A percentile compares a stretch with the other conserved stretches of the same genome.
Conservation (phyloP, 192 early-diverging fungal genomes). For the Chytriomyces sp. region DNA sequence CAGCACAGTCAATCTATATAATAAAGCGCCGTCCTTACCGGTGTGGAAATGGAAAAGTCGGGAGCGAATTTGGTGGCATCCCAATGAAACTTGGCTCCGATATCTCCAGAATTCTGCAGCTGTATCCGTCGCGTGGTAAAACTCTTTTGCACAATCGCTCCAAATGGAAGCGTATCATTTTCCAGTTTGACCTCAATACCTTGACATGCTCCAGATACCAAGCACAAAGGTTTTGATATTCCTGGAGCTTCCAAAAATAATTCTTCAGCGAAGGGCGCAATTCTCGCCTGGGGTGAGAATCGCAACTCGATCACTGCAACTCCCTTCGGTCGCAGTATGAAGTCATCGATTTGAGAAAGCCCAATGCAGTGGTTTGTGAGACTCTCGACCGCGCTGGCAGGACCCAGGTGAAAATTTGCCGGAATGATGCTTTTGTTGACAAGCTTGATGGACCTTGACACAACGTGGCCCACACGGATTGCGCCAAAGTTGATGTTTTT, state of each 20-base stretch:
- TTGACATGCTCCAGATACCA: conserved; percentile 60
- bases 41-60: conserved; percentile 63
- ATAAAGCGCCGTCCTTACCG: conserved; percentile 1
- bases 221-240: conserved; percentile 44
- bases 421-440: conserved; percentile 60
- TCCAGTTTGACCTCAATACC: conserved; percentile 64
- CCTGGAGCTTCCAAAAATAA: conserved; percentile 54
- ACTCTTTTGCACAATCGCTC: conserved; percentile 64
- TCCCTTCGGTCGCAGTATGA: conserved; percentile 52
- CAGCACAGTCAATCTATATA: neutral
- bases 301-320: conserved; percentile 50
- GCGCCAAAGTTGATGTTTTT: conserved; percentile 63
- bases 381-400: conserved; percentile 41
- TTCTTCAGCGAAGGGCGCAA: conserved; percentile 61
- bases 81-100: conserved; percentile 63
- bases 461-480: conserved; percentile 54
- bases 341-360: conserved; percentile 38
- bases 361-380: conserved; percentile 41
- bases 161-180: conserved; percentile 66
- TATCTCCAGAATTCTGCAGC: conserved; percentile 63
- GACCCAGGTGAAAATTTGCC: conserved; percentile 51
- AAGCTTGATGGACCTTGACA: conserved; percentile 47
- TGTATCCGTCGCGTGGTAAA: conserved; percentile 58
- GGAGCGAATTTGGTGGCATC: conserved; percentile 53
- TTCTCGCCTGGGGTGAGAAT: conserved; percentile 55